Evolutionary conservation across 2,329 filamentous ascomycete species (phyloP), one percentile per base, ranked within the genome.

Genomic region (Penicillium concentricum): DNA sequence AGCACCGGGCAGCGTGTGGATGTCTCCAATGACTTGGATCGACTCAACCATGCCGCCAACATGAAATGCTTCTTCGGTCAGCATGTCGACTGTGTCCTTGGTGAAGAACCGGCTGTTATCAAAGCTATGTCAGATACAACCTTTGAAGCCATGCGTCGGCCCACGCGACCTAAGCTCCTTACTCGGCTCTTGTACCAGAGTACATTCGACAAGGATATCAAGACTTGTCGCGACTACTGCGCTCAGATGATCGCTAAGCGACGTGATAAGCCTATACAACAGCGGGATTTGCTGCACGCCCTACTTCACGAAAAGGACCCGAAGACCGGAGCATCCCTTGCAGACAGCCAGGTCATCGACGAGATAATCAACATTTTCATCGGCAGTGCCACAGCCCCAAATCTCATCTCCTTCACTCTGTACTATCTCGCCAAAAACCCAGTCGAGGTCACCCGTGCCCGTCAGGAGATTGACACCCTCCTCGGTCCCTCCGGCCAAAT

Each of bases 321-420:
- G 0, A 79, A 87, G 66, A 88, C 86, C 0, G 84, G 84, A 28
- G 76, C 80, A 57, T 73, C 73, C 2, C 76, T 90, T 61, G 80
- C 74, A 5, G 82, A 88, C 5, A 81, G 82, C 10, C 82, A 84
- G 57, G 81, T 89, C 47, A 79, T 87, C 46, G 85, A 89, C 70
- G 87, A 90, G 69, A 85, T 90, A 62, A 83, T 89, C 51, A 82
- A 82, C 2, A 88, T 90, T 77, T 81, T 88, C 39, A 70, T 73
- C 63, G 79, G 86, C 2, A 87, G 90, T 60, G 88, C 91, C 64
- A 92, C 89, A 0, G 88, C 88, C 0, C 84, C 85, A 2, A 87
- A 87, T 3, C 73, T 87, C 16, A 70, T 91, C 13, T 83, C 85
- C 0, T 91, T 89, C 66, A 74, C 81, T 0, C 83, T 89, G 48